Evolutionary conservation across 345 rosid species (phyloP).

Genomic region (Carallia brachiata): DNA sequence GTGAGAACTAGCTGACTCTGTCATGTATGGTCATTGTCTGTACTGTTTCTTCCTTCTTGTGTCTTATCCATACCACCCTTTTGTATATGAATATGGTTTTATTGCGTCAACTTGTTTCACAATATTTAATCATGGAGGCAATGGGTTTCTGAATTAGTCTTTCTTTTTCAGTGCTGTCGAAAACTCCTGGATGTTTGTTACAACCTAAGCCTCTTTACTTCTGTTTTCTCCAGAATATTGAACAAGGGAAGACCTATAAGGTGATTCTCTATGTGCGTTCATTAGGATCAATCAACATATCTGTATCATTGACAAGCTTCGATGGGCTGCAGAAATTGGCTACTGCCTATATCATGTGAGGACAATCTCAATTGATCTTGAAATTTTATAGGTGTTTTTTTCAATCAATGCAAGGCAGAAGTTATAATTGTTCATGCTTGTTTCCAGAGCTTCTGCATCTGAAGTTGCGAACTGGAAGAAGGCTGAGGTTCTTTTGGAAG

Average conservation of each 20-base stretch:
- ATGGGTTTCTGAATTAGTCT: not conserved
- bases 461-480: conserved; percentile 79
- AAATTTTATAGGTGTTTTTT: not conserved
- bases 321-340: conserved; percentile 60
- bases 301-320: conserved; percentile 66
- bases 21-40: not conserved
- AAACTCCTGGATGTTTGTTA: not conserved
- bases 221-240: conserved; percentile 54
- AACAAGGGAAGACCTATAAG: conserved; percentile 71
- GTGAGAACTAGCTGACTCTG: conserved; percentile 39
- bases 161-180: too few relatives aligned
- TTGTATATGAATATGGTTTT: not conserved
- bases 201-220: not conserved
- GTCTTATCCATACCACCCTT: too few relatives aligned
- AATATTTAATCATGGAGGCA: not conserved
- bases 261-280: conserved; percentile 74
- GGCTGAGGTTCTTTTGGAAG: conserved; percentile 64
- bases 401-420: not conserved
- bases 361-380: not conserved
- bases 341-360: conserved; percentile 61
- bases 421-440: conserved; percentile 8
- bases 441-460: conserved; percentile 66
- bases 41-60: conserved; percentile 6
- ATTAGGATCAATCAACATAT: conserved; percentile 49
- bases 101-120: not conserved